A percentile compares a stretch with the other conserved stretches of the same genome.
Conservation (phyloP, 2,329 filamentous ascomycete species). For the Arthrobotrys sinensis region DNA sequence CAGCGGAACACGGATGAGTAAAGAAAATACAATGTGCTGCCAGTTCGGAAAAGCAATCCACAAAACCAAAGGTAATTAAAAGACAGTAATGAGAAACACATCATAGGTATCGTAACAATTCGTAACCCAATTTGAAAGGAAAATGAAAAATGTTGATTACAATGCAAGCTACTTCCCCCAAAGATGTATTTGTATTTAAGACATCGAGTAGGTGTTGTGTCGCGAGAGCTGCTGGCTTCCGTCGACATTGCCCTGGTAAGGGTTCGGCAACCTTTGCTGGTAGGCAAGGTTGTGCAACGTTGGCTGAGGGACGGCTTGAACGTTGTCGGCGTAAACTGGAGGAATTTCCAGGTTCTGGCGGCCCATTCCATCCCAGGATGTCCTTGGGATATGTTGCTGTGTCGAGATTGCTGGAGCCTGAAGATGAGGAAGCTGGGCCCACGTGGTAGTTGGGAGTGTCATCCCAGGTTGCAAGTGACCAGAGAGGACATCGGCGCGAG, state of each 20-base stretch:
- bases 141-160: conserved; percentile 42
- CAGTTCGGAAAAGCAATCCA: conserved; percentile 44
- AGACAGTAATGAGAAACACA: conserved; percentile 48
- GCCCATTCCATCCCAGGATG: conserved; percentile 59
- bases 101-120: conserved; percentile 60
- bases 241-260: conserved; percentile 52
- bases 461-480: conserved; percentile 51
- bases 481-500: conserved; percentile 50
- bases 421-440: conserved; percentile 57
- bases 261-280: conserved; percentile 55
- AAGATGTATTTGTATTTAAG: conserved; percentile 35
- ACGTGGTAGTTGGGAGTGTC: conserved; percentile 51
- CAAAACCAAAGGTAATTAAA: conserved; percentile 37
- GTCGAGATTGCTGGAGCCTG: conserved; percentile 48
- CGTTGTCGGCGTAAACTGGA: conserved; percentile 51
- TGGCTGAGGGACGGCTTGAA: conserved; percentile 44
- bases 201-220: conserved; percentile 56
- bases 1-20: conserved; percentile 23
- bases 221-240: conserved; percentile 52
- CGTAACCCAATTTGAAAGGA: conserved; percentile 56
- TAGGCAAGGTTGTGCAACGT: conserved; percentile 52
- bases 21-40: conserved; percentile 50
- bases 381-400: conserved; percentile 53
- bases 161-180: conserved; percentile 55
- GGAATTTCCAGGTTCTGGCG: conserved; percentile 54